Evolutionary conservation across 2,329 filamentous ascomycete species (phyloP).

Genomic region (Fusarium pseudograminearum): DNA sequence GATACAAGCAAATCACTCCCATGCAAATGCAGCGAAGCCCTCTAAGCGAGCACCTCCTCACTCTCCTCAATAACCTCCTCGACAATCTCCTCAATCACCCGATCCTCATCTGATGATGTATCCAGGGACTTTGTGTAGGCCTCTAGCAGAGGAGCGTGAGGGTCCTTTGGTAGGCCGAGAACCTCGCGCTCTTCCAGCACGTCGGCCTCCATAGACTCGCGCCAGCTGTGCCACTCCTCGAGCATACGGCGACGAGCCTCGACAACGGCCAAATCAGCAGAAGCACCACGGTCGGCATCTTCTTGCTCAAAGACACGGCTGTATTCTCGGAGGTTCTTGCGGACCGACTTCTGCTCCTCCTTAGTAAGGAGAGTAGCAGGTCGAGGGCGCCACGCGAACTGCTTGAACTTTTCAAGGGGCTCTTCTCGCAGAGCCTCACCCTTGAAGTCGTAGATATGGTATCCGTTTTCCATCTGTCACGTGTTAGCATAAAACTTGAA

Average conservation of each 20-base stretch:
- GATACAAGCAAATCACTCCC: slow-evolving; percentile 51
- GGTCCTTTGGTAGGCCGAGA: slow-evolving; percentile 74
- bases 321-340: slow-evolving; percentile 98
- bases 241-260: slow-evolving; percentile 85
- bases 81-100: slow-evolving; percentile 88
- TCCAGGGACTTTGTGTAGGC: slow-evolving; percentile 65
- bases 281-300: slow-evolving; percentile 91
- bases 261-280: slow-evolving; percentile 92
- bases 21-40: slow-evolving; percentile 48
- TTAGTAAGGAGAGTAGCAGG: slow-evolving; percentile 91
- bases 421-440: slow-evolving; percentile 91
- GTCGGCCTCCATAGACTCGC: slow-evolving; percentile 78
- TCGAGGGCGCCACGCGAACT: slow-evolving; percentile 93
- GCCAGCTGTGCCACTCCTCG: slow-evolving; percentile 90
- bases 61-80: slow-evolving; percentile 87
- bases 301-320: slow-evolving; percentile 94
- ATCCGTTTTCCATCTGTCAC: slow-evolving; percentile 96
- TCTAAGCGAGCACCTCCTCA: slow-evolving; percentile 75
- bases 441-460: slow-evolving; percentile 97
- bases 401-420: slow-evolving; percentile 96
- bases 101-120: slow-evolving; percentile 73
- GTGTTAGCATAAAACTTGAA: slow-evolving; percentile 20
- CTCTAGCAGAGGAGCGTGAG: slow-evolving; percentile 71
- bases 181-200: slow-evolving; percentile 77
- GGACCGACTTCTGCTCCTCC: slow-evolving; percentile 97